These are phyloP conservation scores for Cutaneotrichosporon cutaneum DNA, from an alignment of 1,284 basidiomycete genomes.

Conservation along the genomic window DNA sequence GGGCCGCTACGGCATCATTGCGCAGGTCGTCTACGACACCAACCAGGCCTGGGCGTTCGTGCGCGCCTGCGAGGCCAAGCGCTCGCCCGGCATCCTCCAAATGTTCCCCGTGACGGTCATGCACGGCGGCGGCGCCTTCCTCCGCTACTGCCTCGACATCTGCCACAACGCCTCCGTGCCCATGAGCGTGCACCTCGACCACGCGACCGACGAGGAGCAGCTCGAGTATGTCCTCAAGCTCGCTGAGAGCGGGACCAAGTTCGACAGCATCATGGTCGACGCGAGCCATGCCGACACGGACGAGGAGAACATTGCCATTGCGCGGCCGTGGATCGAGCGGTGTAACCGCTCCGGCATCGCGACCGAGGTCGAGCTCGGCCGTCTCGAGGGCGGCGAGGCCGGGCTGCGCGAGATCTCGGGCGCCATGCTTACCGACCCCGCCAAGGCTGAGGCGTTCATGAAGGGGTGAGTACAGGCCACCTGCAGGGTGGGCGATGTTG, in stretches of 20 bases:
- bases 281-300: conserved; percentile 52
- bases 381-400: conserved; percentile 55
- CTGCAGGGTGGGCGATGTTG: too few species aligned
- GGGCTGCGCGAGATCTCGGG: conserved; percentile 55
- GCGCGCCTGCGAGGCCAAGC: conserved; percentile 45
- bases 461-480: conserved; percentile 43
- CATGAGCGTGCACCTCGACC: conserved; percentile 53
- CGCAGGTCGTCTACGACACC: conserved; percentile 47
- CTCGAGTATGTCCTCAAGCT: conserved; percentile 53
- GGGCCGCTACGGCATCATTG: conserved; percentile 46
- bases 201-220: conserved; percentile 55
- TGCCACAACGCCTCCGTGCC: conserved; percentile 52
- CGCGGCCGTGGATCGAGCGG: conserved; percentile 47
- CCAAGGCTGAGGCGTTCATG: conserved; percentile 52
- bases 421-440: conserved; percentile 53
- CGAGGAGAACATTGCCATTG: conserved; percentile 53
- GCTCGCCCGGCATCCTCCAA: conserved; percentile 49
- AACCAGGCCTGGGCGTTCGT: conserved; percentile 47
- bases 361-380: conserved; percentile 56
- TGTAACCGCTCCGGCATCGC: conserved; percentile 51
- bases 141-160: conserved; percentile 40
- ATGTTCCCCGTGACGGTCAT: conserved; percentile 50
- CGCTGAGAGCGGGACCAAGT: conserved; percentile 50
- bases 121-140: conserved; percentile 36
- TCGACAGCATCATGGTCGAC: conserved; percentile 55